A percentile compares a stretch with the other conserved stretches of the same genome.
Evolutionary conservation across 768 basidiomycete species (phyloP).

Genomic region (Tylopilus sp.): DNA sequence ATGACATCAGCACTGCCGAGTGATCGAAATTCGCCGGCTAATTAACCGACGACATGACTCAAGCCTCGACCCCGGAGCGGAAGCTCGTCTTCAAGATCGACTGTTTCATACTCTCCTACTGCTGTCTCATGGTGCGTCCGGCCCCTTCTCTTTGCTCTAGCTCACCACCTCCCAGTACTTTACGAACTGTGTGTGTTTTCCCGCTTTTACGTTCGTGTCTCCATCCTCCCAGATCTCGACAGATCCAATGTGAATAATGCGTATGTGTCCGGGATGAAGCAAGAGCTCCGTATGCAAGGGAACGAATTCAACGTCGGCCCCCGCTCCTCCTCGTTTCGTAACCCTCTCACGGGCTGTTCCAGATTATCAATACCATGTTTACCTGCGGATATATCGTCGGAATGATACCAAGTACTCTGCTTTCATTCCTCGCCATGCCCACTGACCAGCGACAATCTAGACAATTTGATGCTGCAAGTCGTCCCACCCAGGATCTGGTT

Average conservation of each 20-base stretch:
- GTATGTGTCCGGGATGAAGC: conserved; percentile 77
- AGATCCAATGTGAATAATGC: conserved; percentile 69
- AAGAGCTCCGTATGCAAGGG: conserved; percentile 63
- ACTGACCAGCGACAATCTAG: conserved; percentile 26
- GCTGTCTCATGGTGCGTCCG: conserved; percentile 57
- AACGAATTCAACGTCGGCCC: conserved; percentile 55
- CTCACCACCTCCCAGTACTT: conserved; percentile 46
- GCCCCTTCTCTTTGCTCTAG: background rate
- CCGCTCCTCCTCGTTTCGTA: background rate
- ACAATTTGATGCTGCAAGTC: conserved; percentile 64
- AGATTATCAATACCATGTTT: conserved; percentile 69
- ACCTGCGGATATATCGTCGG: conserved; percentile 75
- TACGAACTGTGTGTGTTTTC: conserved; percentile 49
- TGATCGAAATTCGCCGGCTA: no score
- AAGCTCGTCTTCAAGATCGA: conserved; percentile 58
- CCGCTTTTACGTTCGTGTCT: background rate
- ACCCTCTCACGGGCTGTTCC: background rate
- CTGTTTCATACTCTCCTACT: conserved; percentile 67
- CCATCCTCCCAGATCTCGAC: conserved; percentile 49
- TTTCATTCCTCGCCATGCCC: background rate
- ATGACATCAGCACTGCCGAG: conserved; percentile 19
- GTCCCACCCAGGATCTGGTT: conserved; percentile 65
- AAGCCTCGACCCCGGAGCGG: conserved; percentile 36
- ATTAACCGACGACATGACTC: no score
- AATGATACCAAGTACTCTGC: conserved; percentile 59